phyloP scores from a whole-genome alignment of 768 basidiomycete species.

The Leccinum subtestaceum region DNA sequence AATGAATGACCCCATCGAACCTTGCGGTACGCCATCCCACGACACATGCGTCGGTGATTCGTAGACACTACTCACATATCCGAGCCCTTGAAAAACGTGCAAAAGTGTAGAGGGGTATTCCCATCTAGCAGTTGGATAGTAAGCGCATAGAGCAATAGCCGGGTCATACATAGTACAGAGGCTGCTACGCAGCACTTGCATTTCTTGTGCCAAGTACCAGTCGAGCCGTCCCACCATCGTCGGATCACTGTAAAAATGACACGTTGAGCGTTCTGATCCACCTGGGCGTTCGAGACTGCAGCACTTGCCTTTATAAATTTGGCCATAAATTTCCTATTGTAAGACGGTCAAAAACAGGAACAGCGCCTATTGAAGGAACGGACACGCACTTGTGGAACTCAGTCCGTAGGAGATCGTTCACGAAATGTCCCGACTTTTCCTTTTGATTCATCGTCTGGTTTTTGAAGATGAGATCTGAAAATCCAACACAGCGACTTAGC shows the following conservation, averaged over 20 bases:
- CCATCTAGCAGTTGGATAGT: background rate
- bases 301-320: conserved; percentile 79
- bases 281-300: background rate
- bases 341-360: conserved; percentile 10
- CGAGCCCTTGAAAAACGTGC: background rate
- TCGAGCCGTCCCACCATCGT: background rate
- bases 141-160: background rate
- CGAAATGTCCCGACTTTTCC: conserved; percentile 75
- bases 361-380: background rate
- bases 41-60: background rate
- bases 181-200: background rate
- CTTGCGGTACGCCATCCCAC: background rate
- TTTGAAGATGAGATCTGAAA: conserved; percentile 92
- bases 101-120: background rate
- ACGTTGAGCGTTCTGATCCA: background rate
- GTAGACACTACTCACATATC: background rate
- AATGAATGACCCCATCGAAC: background rate
- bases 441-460: conserved; percentile 82
- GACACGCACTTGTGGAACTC: conserved; percentile 84
- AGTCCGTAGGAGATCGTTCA: conserved; percentile 92
- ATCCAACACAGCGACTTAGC: background rate
- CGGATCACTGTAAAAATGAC: conserved; percentile 6
- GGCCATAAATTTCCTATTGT: conserved; percentile 80
- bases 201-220: background rate
- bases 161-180: background rate